phyloP scores from a whole-genome alignment of 225 moss, liverwort and hornwort genomes.

The Marchantia paleacea region DNA sequence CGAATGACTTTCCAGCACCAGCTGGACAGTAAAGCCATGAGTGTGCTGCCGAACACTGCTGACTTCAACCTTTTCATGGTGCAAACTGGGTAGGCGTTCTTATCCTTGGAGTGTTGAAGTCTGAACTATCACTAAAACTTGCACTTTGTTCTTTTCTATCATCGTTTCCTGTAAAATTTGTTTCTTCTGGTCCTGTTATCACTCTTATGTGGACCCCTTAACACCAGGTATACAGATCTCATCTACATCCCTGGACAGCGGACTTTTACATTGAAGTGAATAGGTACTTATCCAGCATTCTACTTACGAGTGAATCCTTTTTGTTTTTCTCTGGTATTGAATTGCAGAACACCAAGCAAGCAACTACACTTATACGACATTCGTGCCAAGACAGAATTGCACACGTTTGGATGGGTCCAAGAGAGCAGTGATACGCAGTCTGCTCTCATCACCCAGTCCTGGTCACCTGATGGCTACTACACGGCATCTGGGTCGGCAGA shows the following conservation, averaged over 20 bases:
- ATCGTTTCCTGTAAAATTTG: neutral
- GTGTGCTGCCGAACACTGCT: constrained; percentile 72
- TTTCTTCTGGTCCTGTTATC: neutral
- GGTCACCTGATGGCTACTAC: constrained; percentile 95
- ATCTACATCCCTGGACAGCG: neutral
- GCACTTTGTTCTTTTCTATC: neutral
- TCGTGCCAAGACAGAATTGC: constrained; percentile 64
- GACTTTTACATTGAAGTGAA: too few species aligned
- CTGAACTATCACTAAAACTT: neutral
- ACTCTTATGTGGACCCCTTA: neutral
- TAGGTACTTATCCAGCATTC: neutral
- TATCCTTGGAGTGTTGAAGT: neutral
- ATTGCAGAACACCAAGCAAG: constrained; percentile 59
- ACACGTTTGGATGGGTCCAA: constrained; percentile 90
- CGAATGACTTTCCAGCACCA: constrained; percentile 49
- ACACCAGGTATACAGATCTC: neutral
- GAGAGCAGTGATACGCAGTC: constrained; percentile 62
- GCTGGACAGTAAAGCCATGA: constrained; percentile 86
- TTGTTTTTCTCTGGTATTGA: neutral
- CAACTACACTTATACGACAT: constrained; percentile 89
- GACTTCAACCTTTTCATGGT: constrained; percentile 95
- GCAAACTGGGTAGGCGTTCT: constrained; percentile 67
- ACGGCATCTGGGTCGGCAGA: constrained; percentile 87
- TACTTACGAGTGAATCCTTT: neutral
- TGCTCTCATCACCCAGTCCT: constrained; percentile 78